These are phyloP conservation scores for Lactarius evosmus DNA, from an alignment of 768 basidiomycete species.

Conservation along the genomic window DNA sequence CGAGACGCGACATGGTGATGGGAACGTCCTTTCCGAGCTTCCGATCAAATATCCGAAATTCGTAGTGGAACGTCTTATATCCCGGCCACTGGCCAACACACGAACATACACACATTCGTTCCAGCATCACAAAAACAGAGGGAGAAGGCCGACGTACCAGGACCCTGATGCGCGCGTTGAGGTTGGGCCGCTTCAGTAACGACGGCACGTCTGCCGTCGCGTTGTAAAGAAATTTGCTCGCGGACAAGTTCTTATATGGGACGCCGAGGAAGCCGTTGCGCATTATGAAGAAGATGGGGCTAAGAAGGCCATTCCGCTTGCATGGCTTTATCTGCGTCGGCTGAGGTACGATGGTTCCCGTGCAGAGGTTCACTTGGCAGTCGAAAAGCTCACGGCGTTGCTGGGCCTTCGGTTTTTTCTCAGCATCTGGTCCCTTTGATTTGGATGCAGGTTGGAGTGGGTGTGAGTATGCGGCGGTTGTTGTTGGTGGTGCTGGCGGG, in stretches of 20 bases:
- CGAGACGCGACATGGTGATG: constrained; percentile 2
- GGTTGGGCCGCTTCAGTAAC: not conserved
- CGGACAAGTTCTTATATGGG: not conserved
- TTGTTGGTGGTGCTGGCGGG: not conserved
- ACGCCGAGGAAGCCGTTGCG: constrained; percentile 13
- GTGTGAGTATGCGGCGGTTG: not conserved
- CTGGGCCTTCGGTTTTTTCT: not conserved
- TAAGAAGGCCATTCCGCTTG: not conserved
- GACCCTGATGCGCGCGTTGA: constrained; percentile 13
- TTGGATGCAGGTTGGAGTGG: not conserved
- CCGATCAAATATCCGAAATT: constrained; percentile 15
- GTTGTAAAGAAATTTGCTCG: not conserved
- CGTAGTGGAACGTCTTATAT: constrained; percentile 14
- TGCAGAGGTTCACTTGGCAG: constrained; percentile 1
- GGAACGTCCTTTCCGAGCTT: constrained; percentile 1
- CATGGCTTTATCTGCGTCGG: constrained; percentile 3
- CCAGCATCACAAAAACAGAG: not conserved
- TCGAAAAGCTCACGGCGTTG: not conserved
- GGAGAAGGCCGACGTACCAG: not conserved
- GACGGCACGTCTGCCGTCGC: not conserved
- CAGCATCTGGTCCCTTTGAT: not conserved
- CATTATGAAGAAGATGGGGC: constrained; percentile 10
- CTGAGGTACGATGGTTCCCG: constrained; percentile 19
- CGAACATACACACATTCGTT: not conserved
- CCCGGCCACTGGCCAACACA: constrained; percentile 10